Evolutionary conservation across 306 rosid genomes (phyloP).

Genomic region (Heteromeles arbutifolia): DNA sequence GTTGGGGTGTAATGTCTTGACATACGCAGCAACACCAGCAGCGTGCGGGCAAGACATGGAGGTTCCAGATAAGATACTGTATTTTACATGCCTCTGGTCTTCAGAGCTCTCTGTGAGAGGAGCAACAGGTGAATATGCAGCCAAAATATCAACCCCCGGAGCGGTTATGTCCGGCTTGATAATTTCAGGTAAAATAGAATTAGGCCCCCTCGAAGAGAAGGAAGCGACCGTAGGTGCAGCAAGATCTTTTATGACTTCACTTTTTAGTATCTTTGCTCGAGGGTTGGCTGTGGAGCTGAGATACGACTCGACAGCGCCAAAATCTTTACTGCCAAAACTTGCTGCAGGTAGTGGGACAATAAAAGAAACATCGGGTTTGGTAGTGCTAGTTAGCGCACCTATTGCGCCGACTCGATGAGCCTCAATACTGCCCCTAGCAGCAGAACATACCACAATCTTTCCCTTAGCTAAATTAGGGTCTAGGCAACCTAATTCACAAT

Average conservation of each 20-base stretch:
- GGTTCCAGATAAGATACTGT: conserved; percentile 31
- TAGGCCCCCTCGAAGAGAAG: conserved; percentile 39
- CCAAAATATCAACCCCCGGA: conserved; percentile 33
- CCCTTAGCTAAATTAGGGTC: not conserved
- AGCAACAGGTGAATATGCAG: conserved; percentile 18
- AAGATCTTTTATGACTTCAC: conserved; percentile 6
- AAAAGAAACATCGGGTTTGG: not conserved
- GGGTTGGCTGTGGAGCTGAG: conserved; percentile 4
- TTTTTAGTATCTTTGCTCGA: conserved; percentile 16
- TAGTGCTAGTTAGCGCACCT: not conserved
- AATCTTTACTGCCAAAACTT: not conserved
- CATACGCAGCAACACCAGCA: conserved; percentile 22
- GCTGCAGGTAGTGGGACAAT: not conserved
- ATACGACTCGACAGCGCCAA: not conserved
- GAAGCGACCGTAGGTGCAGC: conserved; percentile 26
- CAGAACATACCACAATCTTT: not conserved
- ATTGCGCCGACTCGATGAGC: not conserved
- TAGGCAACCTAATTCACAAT: not conserved
- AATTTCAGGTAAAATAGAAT: conserved; percentile 11
- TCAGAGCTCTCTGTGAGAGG: not conserved
- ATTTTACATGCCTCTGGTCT: conserved; percentile 12
- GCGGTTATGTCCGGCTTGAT: conserved; percentile 35
- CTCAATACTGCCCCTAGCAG: not conserved
- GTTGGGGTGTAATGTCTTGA: conserved; percentile 1
- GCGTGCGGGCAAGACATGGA: conserved; percentile 43